Evolutionary conservation across 2,329 filamentous ascomycete genomes (phyloP).

Genomic region (Purpureocillium lavendulum): DNA sequence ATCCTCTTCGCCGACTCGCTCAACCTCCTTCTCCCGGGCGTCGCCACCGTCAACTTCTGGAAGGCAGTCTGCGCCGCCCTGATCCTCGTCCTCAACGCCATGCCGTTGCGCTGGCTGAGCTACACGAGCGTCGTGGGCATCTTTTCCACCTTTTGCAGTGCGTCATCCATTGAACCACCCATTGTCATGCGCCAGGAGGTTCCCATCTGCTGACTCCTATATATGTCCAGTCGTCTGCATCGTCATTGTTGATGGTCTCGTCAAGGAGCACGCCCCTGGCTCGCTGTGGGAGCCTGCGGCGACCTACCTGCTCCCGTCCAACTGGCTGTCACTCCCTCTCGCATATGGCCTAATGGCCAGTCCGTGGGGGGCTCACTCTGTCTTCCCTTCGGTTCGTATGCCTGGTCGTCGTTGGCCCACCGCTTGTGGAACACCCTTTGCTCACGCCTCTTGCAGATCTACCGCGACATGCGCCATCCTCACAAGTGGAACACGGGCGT

Average conservation of each 20-base stretch:
- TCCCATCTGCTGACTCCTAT: conserved; percentile 4
- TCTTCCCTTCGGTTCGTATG: conserved; percentile 65
- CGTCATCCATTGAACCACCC: conserved; percentile 29
- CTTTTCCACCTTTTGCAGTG: conserved; percentile 78
- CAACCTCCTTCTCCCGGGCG: conserved; percentile 64
- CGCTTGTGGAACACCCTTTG: too few relatives aligned
- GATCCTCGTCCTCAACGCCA: conserved; percentile 73
- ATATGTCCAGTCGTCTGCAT: conserved; percentile 68
- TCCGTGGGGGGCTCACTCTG: conserved; percentile 54
- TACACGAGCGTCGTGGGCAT: conserved; percentile 94
- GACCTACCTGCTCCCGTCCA: conserved; percentile 75
- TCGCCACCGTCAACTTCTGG: conserved; percentile 62
- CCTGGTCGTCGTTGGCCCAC: neutral
- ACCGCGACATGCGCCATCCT: conserved; percentile 61
- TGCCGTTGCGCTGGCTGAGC: conserved; percentile 75
- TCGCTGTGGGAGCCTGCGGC: conserved; percentile 73
- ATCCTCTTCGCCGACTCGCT: conserved; percentile 93
- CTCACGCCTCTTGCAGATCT: conserved; percentile 33
- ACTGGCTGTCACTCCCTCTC: conserved; percentile 81
- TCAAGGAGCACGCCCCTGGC: conserved; percentile 71
- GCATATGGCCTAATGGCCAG: conserved; percentile 87
- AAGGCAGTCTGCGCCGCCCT: conserved; percentile 76
- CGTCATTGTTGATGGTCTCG: conserved; percentile 75
- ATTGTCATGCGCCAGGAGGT: too few relatives aligned
- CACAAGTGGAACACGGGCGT: conserved; percentile 71